phyloP scores from a whole-genome alignment of 1,284 basidiomycete genomes.

The Inonotus obliquus region DNA sequence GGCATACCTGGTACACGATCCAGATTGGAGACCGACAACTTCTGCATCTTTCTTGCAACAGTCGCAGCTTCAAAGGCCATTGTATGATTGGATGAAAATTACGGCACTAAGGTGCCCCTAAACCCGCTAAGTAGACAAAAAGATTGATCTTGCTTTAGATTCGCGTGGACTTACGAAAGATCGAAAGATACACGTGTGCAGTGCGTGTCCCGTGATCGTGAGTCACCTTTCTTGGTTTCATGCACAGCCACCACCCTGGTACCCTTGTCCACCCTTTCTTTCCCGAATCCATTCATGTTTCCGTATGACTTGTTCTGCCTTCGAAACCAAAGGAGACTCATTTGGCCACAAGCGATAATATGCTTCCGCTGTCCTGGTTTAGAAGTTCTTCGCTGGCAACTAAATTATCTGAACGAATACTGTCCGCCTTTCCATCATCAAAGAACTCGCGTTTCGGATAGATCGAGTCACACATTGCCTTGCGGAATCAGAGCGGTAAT shows the following conservation, averaged over 20 bases:
- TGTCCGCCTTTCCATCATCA: background rate
- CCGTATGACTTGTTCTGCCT: background rate
- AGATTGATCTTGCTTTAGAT: background rate
- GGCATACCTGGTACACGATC: background rate
- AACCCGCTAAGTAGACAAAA: background rate
- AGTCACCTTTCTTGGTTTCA: background rate
- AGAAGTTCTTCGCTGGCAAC: background rate
- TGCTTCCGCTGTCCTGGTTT: background rate
- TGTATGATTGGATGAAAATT: background rate
- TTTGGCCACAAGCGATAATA: background rate
- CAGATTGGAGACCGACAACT: background rate
- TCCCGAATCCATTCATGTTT: background rate
- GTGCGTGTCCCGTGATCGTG: slow-evolving; percentile 1
- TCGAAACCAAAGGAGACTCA: background rate
- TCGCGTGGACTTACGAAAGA: background rate
- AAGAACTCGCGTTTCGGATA: background rate
- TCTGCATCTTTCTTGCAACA: background rate
- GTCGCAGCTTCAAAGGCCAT: background rate
- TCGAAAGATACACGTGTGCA: background rate
- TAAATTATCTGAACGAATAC: background rate
- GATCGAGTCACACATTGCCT: background rate
- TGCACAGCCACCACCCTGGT: background rate
- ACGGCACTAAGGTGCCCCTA: background rate
- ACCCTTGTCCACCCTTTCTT: too few species aligned
- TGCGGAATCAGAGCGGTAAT: background rate